phyloP scores from a whole-genome alignment of 192 early-diverging fungal genomes.

The Backusella morwellensis region DNA sequence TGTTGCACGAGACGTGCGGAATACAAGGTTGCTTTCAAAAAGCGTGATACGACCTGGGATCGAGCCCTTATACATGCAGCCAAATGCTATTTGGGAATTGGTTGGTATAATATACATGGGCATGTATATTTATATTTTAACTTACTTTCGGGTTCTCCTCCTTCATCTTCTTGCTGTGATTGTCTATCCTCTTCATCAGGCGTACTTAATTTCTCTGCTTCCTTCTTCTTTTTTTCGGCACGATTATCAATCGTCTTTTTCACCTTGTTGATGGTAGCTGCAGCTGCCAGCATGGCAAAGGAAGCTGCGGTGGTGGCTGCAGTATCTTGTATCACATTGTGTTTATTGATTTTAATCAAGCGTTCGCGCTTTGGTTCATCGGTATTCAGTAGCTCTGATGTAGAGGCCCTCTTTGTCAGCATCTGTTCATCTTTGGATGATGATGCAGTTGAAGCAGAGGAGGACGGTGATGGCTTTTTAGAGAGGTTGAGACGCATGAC shows the following conservation, averaged over 20 bases:
- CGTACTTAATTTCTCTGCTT: not conserved
- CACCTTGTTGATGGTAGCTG: constrained; percentile 4
- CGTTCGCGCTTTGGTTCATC: not conserved
- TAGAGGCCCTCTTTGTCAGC: not conserved
- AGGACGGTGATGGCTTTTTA: not conserved
- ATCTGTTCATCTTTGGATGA: not conserved
- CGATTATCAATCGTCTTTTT: constrained; percentile 1
- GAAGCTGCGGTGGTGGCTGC: constrained; percentile 1
- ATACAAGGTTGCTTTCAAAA: not conserved
- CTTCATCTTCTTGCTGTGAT: not conserved
- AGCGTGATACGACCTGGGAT: constrained; percentile 22
- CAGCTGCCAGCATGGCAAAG: constrained; percentile 4
- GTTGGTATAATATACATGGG: too few species aligned
- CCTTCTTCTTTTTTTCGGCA: not conserved
- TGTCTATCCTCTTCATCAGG: not conserved
- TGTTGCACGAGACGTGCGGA: constrained; percentile 21
- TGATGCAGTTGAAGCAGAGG: not conserved
- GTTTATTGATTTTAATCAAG: constrained; percentile 1
- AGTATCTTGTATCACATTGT: not conserved
- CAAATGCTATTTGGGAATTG: not conserved
- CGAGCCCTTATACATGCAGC: constrained; percentile 14
- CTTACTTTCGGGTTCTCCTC: not conserved
- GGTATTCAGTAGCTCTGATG: not conserved
- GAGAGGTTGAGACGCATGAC: constrained; percentile 26
- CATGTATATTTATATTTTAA: too few species aligned